phyloP scores from a whole-genome alignment of 2,329 filamentous ascomycete species.

The Alternaria tenuissima region DNA sequence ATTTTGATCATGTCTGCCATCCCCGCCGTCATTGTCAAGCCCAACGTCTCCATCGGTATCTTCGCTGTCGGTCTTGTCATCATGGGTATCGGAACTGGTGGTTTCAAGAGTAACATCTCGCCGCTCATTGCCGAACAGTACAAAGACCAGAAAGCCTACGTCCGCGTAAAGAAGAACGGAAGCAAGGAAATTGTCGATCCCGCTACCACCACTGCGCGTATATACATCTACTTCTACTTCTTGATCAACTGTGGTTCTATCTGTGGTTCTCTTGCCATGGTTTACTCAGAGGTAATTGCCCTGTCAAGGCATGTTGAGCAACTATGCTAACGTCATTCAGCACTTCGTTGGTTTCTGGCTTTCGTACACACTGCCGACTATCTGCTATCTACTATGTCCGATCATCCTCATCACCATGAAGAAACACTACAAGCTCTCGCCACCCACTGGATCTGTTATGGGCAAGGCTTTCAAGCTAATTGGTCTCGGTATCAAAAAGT shows the following conservation, averaged over 20 bases:
- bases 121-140: conserved; percentile 68
- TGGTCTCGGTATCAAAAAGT: conserved; percentile 52
- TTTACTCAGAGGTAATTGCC: conserved; percentile 33
- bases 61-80: conserved; percentile 67
- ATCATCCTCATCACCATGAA: conserved; percentile 68
- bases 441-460: conserved; percentile 76
- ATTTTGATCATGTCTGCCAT: conserved; percentile 65
- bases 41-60: conserved; percentile 60
- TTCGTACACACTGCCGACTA: conserved; percentile 72
- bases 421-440: conserved; percentile 69
- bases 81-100: conserved; percentile 72
- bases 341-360: conserved; percentile 70
- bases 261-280: conserved; percentile 48
- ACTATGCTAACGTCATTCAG: not conserved
- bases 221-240: conserved; percentile 57
- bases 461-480: conserved; percentile 71
- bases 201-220: conserved; percentile 70
- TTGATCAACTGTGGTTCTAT: conserved; percentile 51
- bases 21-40: conserved; percentile 59
- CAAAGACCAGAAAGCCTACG: conserved; percentile 40
- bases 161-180: conserved; percentile 40
- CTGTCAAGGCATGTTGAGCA: not conserved
- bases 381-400: conserved; percentile 66
- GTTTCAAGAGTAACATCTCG: conserved; percentile 72
- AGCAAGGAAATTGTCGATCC: conserved; percentile 72